A percentile compares a stretch with the other conserved stretches of the same genome.
Conservation (phyloP, 768 basidiomycete genomes). For the Ephemerocybe angulata region DNA sequence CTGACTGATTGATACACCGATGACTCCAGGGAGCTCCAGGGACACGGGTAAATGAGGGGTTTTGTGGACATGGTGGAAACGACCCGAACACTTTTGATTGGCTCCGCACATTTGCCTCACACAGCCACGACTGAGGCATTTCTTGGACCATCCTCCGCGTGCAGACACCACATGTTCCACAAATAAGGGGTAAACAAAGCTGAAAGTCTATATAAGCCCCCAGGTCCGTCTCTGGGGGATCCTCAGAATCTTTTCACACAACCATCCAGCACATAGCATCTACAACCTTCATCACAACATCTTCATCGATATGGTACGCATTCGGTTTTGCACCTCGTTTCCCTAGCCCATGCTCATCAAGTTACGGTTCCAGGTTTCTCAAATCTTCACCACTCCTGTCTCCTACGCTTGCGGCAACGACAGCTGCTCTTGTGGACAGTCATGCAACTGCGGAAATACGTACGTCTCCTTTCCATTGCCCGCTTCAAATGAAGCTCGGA, state of each 20-base stretch:
- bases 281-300: background rate
- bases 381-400: background rate
- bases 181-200: background rate
- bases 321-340: background rate
- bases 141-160: background rate
- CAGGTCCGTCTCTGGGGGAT: background rate
- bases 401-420: background rate
- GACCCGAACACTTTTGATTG: conserved; percentile 1
- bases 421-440: background rate
- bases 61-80: too few species aligned
- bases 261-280: background rate
- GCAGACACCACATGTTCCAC: background rate
- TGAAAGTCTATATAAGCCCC: background rate
- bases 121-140: conserved; percentile 9
- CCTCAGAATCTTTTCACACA: background rate
- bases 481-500: background rate
- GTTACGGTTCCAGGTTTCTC: background rate
- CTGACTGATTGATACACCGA: too few species aligned
- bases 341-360: background rate
- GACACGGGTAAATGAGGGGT: too few species aligned
- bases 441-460: conserved; percentile 3
- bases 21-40: too few species aligned
- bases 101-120: conserved; percentile 8
- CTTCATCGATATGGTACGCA: background rate
- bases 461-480: background rate